Evolutionary conservation across 192 early-diverging fungal species (phyloP).

Genomic region (Nowakowskiella sp.): DNA sequence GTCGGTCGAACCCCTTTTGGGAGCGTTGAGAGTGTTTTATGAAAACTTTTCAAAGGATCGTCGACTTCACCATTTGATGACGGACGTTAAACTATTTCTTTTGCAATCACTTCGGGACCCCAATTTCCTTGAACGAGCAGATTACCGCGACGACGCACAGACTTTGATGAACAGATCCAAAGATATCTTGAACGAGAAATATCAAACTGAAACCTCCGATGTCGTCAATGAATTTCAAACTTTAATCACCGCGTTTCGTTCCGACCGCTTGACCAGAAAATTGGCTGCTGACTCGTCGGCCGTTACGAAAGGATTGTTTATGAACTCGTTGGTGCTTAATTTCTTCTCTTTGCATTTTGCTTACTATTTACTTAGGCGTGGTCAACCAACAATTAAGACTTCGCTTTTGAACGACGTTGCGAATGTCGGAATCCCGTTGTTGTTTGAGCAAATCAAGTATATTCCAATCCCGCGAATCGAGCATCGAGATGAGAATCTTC

Average conservation of each 20-base stretch:
- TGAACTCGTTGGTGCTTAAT: conserved; percentile 3
- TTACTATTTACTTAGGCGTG: conserved; percentile 28
- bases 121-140: conserved; percentile 10
- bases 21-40: conserved; percentile 5
- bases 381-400: conserved; percentile 16
- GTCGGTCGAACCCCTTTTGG: conserved; percentile 13
- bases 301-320: conserved; percentile 13
- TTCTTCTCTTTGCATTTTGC: background rate
- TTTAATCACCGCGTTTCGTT: conserved; percentile 5
- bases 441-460: conserved; percentile 31
- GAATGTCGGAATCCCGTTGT: conserved; percentile 24
- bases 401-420: conserved; percentile 22
- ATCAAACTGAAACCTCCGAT: conserved; percentile 8
- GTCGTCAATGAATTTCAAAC: conserved; percentile 4
- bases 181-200: conserved; percentile 15
- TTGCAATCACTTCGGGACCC: conserved; percentile 12
- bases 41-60: conserved; percentile 13
- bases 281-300: conserved; percentile 11
- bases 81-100: conserved; percentile 10
- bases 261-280: conserved; percentile 16
- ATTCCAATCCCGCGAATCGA: conserved; percentile 40
- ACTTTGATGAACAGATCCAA: conserved; percentile 17
- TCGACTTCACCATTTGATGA: conserved; percentile 9
- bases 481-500: conserved; percentile 20
- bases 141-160: conserved; percentile 16